These are phyloP conservation scores for Globisporangium rhizosaccharum DNA, from an alignment of 352 stramenopile genomes.

Conservation along the genomic window DNA sequence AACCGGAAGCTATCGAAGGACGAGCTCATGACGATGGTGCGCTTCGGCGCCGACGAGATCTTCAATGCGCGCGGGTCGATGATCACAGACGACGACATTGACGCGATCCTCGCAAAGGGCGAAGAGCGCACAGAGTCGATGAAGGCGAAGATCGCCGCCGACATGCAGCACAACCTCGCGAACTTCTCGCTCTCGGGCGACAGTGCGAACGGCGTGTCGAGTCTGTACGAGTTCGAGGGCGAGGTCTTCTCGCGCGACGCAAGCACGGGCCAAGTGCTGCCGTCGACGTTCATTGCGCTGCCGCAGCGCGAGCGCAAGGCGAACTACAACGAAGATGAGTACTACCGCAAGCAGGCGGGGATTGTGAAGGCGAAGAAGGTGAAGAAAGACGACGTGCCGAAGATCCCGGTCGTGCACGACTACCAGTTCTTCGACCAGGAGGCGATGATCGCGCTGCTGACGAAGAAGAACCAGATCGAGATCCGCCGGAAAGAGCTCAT, in stretches of 20 bases:
- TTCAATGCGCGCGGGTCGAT: constrained; percentile 85
- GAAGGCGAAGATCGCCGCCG: constrained; percentile 79
- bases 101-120: constrained; percentile 87
- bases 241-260: constrained; percentile 87
- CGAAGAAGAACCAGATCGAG: constrained; percentile 85
- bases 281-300: constrained; percentile 88
- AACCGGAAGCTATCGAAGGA: constrained; percentile 93
- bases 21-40: constrained; percentile 97
- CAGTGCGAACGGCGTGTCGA: constrained; percentile 71
- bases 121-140: constrained; percentile 89
- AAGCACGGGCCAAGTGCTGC: constrained; percentile 65
- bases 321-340: constrained; percentile 97
- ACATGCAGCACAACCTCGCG: constrained; percentile 95
- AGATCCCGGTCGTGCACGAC: constrained; percentile 90
- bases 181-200: constrained; percentile 93
- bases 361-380: constrained; percentile 83
- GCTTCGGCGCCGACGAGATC: constrained; percentile 86
- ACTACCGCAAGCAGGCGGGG: constrained; percentile 88
- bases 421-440: constrained; percentile 95
- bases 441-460: constrained; percentile 80
- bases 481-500: constrained; percentile 84
- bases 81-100: constrained; percentile 92
- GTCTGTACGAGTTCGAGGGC: constrained; percentile 87
- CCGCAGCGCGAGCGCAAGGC: constrained; percentile 84
- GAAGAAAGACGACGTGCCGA: constrained; percentile 86